Percentiles rank a stretch among this genome's conserved stretches.
Conservation (phyloP, 2,329 filamentous ascomycete species). For the Canariomyces notabilis region DNA sequence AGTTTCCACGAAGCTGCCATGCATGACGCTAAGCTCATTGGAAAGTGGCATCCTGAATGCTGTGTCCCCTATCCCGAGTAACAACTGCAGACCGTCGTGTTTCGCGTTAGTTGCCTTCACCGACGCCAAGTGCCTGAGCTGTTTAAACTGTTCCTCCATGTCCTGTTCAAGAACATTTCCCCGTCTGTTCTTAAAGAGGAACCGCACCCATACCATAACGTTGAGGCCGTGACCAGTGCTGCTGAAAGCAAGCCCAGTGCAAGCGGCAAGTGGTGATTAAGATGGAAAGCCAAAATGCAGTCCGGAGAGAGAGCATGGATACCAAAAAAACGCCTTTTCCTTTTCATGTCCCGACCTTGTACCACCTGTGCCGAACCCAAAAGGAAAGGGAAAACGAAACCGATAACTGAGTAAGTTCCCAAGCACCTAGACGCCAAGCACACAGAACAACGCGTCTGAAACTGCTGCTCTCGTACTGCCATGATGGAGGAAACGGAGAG, state of each 20-base stretch:
- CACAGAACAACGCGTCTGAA: constrained; percentile 4
- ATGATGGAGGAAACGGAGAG: neutral
- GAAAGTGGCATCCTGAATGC: too few species aligned
- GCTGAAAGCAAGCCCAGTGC: neutral
- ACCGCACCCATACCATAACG: neutral
- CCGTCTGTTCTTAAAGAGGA: too few species aligned
- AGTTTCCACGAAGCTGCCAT: too few species aligned
- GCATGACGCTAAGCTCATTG: too few species aligned
- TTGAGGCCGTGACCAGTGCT: too few species aligned
- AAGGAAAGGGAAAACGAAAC: neutral
- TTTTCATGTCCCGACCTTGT: neutral
- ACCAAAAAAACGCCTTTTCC: constrained; percentile 2
- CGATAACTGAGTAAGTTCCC: neutral
- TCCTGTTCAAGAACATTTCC: too few species aligned
- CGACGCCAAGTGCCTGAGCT: neutral
- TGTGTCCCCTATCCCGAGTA: too few species aligned
- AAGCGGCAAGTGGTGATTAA: neutral
- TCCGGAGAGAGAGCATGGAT: neutral
- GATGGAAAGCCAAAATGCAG: neutral
- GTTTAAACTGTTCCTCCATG: neutral
- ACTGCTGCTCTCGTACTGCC: constrained; percentile 10
- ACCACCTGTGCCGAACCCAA: constrained; percentile 1
- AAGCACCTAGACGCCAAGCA: neutral
- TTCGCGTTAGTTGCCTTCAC: too few species aligned
- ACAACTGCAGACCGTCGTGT: too few species aligned